Conservation (phyloP, 2,329 filamentous ascomycete genomes). For the Cercospora beticola region DNA sequence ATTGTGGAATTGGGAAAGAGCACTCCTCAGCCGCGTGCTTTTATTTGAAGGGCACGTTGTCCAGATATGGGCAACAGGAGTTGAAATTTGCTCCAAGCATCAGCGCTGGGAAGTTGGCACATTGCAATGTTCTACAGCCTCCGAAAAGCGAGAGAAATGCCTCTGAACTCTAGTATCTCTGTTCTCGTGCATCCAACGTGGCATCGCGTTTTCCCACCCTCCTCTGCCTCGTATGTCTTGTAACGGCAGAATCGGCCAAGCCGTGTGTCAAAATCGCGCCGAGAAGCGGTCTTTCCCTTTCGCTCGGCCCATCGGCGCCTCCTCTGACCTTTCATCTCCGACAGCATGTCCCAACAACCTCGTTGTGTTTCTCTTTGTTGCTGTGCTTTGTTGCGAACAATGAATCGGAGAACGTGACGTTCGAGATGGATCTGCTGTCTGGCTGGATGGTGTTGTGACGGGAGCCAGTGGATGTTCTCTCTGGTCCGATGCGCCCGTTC, state of each 20-base stretch:
- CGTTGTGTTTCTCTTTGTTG: background rate
- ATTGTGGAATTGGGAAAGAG: background rate
- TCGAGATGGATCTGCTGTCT: background rate
- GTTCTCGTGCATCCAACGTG: background rate
- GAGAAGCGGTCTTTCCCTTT: background rate
- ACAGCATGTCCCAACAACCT: background rate
- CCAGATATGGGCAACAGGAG: background rate
- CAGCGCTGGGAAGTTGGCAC: background rate
- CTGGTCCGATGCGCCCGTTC: conserved; percentile 3
- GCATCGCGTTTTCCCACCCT: background rate
- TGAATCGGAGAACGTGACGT: background rate
- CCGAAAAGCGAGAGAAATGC: background rate
- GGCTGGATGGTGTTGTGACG: background rate
- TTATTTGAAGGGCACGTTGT: background rate
- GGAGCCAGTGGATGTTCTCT: conserved; percentile 1
- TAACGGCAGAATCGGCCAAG: background rate
- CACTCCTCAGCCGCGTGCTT: background rate
- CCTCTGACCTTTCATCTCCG: background rate
- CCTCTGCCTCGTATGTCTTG: background rate
- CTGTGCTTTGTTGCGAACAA: background rate
- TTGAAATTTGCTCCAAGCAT: background rate
- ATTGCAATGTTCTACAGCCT: background rate
- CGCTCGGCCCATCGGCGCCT: background rate
- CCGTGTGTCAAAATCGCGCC: background rate
- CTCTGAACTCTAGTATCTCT: background rate